phyloP scores from a whole-genome alignment of 1,139 yeast genomes.

The Saccharomyces hybrid region DNA sequence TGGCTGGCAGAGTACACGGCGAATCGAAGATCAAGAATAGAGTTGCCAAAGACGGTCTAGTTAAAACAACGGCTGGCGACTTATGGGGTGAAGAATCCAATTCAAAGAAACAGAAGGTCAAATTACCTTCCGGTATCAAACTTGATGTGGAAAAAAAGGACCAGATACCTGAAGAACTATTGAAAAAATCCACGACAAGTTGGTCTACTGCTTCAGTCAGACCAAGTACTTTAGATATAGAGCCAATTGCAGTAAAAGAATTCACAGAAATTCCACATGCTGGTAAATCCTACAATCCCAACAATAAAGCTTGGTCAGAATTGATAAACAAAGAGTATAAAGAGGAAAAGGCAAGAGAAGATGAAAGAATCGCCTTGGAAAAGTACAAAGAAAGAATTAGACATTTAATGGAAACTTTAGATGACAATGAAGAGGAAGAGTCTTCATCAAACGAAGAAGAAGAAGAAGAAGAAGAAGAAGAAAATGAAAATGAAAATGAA shows the following conservation, averaged over 20 bases:
- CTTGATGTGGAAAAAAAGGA: constrained; percentile 19
- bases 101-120: constrained; percentile 13
- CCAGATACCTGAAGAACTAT: constrained; percentile 36
- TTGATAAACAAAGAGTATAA: constrained; percentile 61
- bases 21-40: constrained; percentile 46
- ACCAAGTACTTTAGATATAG: constrained; percentile 51
- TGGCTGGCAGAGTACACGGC: constrained; percentile 68
- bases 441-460: constrained; percentile 38
- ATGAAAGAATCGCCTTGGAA: constrained; percentile 51
- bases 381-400: constrained; percentile 58
- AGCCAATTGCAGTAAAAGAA: constrained; percentile 46
- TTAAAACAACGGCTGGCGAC: constrained; percentile 48
- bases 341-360: constrained; percentile 61
- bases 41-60: constrained; percentile 56
- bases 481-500: constrained; percentile 34
- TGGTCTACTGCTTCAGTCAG: constrained; percentile 47
- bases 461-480: constrained; percentile 36
- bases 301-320: constrained; percentile 73
- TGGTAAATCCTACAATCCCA: constrained; percentile 92
- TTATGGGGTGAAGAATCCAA: constrained; percentile 51
- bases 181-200: constrained; percentile 38
- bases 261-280: constrained; percentile 57
- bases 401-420: constrained; percentile 53
- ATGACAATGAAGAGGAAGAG: constrained; percentile 47
- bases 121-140: constrained; percentile 28